Evolutionary conservation across 768 basidiomycete species (phyloP), one percentile per base, ranked within the genome.

Genomic region (Tylopilus balloui): DNA sequence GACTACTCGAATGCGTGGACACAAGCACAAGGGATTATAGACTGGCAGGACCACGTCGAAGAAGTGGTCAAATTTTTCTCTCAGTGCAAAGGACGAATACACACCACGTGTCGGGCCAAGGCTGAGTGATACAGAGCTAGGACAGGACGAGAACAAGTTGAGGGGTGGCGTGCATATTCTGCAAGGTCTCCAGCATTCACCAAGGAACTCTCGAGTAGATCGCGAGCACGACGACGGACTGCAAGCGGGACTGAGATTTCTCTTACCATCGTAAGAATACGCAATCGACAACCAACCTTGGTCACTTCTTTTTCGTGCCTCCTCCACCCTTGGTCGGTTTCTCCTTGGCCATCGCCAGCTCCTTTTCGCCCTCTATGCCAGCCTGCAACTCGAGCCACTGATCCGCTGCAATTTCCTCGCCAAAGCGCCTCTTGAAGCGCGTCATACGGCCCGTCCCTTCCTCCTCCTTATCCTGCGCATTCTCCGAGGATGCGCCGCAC

Each of bases 391-490:
- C 53, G 0, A 66, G 47, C 53, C 65, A 66, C 39, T 65, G 59
- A 3, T 69, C 69, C 23, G 55, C 63, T 14, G 64, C 72, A 32
- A 78, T 62, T 3, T 71, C 75, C 46, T 77, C 75, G 21, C 72
- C 86, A 61, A 92, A 94, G 53, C 75, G 77, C 60, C 79, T 77
- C 65, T 75, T 88, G 69, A 91, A 94, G 59, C 90, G 75, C 11
- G 89, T 88, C 61, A 94, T 69, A 11, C 92, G 74, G 7, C 92
- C 92, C 1, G 83, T 79, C 41, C 80, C 78, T 43, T 80, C 81
- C 53, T 73, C 80, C 61, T 88, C 88, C 52, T 87, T 87, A 55
- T 83, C 83, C 42, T 72, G 64, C 48, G 67, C 69, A 28, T 71
- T 67, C 35, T 57, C 64, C 40, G 83, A 64, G 1, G 73, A 72